Conservation (phyloP, 257 asterid species). For the Solanum neorickii region DNA sequence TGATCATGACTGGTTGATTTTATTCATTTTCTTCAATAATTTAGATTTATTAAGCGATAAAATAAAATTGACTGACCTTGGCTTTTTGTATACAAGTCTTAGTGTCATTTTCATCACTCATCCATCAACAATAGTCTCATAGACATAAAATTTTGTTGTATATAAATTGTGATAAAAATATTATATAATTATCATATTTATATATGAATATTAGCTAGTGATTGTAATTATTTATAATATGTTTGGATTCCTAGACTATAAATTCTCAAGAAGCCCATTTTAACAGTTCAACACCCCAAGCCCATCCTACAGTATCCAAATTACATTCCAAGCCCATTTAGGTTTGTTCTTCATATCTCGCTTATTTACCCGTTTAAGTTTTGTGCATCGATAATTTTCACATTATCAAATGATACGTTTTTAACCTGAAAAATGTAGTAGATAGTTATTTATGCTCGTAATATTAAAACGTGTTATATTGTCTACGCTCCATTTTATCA, state of each 20-base stretch:
- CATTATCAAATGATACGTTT: background rate
- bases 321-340: background rate
- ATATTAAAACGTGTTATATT: background rate
- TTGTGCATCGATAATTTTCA: background rate
- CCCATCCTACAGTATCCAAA: background rate
- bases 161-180: background rate
- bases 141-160: background rate
- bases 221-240: background rate
- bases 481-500: background rate
- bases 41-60: background rate
- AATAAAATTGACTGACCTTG: background rate
- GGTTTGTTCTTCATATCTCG: background rate
- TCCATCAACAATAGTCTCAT: background rate
- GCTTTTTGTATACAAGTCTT: background rate
- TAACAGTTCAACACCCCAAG: background rate
- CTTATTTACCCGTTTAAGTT: background rate
- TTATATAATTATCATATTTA: background rate
- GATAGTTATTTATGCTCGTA: background rate
- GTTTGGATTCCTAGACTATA: background rate
- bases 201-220: background rate
- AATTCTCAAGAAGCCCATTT: background rate
- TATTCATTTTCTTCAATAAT: background rate
- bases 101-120: background rate
- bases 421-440: background rate
- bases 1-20: background rate